These are phyloP conservation scores for Chlorociboria aeruginascens DNA, from an alignment of 495 filamentous ascomycete genomes.

Conservation along the genomic window DNA sequence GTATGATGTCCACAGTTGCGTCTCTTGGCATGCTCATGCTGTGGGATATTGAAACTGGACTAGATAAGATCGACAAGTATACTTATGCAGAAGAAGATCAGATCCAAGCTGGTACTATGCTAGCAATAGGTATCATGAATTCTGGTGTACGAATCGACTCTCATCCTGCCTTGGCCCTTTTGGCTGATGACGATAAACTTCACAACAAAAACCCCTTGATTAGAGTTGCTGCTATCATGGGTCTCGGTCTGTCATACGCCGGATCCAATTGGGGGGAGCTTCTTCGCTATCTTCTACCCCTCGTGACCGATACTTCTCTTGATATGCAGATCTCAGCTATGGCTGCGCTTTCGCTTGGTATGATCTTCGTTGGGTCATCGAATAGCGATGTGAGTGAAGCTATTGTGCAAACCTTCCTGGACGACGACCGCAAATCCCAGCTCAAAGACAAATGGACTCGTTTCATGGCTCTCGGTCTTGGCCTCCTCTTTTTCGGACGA, in stretches of 20 bases:
- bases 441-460: conserved; percentile 96
- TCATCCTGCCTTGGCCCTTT: conserved; percentile 77
- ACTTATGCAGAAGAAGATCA: conserved; percentile 73
- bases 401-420: conserved; percentile 80
- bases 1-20: conserved; percentile 91
- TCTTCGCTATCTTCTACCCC: conserved; percentile 67
- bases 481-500: conserved; percentile 86
- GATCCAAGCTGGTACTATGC: conserved; percentile 77
- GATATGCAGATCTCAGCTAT: conserved; percentile 95
- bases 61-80: conserved; percentile 89
- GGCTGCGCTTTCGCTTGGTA: conserved; percentile 82
- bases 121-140: conserved; percentile 89
- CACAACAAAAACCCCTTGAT: conserved; percentile 64
- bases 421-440: conserved; percentile 75
- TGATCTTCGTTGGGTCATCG: conserved; percentile 87
- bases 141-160: conserved; percentile 77
- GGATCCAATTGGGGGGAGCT: conserved; percentile 83
- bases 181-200: conserved; percentile 66
- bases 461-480: conserved; percentile 89
- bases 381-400: conserved; percentile 80
- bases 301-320: conserved; percentile 66
- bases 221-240: conserved; percentile 80
- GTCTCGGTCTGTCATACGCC: conserved; percentile 85
- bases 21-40: conserved; percentile 81
- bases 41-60: conserved; percentile 80